Conservation (phyloP, 768 basidiomycete species). For the Dioszegia hungarica region DNA sequence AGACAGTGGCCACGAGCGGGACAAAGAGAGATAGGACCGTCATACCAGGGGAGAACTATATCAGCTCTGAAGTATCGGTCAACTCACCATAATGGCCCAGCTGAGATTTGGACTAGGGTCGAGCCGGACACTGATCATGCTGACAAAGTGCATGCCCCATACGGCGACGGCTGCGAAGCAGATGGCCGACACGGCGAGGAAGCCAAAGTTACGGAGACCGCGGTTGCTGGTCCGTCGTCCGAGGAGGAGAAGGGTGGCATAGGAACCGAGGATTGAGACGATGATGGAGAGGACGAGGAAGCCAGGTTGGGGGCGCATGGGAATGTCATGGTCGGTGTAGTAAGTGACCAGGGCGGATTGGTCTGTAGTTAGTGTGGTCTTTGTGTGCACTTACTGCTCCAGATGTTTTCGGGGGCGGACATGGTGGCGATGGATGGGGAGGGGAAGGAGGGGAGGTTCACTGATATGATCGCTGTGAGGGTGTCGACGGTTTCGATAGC, state of each 20-base stretch:
- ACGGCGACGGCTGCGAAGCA: constrained; percentile 47
- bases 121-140: constrained; percentile 41
- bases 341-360: constrained; percentile 35
- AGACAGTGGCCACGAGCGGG: constrained; percentile 41
- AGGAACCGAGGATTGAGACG: constrained; percentile 50
- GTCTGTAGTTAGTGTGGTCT: constrained; percentile 21
- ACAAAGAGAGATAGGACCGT: constrained; percentile 49
- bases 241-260: constrained; percentile 47
- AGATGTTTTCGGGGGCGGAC: constrained; percentile 33
- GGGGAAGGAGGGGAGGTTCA: too few relatives aligned
- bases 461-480: too few relatives aligned
- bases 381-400: constrained; percentile 31
- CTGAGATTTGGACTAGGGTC: constrained; percentile 30
- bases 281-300: constrained; percentile 47
- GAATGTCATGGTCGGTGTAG: constrained; percentile 36
- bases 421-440: too few relatives aligned
- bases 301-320: constrained; percentile 42
- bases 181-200: constrained; percentile 39
- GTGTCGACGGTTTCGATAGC: too few relatives aligned
- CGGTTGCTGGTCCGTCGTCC: constrained; percentile 40
- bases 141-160: constrained; percentile 49
- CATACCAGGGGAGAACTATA: constrained; percentile 46
- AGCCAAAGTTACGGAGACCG: constrained; percentile 39
- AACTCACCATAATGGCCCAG: constrained; percentile 46
- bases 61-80: constrained; percentile 5